These are phyloP conservation scores for Talaromyces atroroseus DNA, from an alignment of 2,329 filamentous ascomycete genomes.

Conservation along the genomic window DNA sequence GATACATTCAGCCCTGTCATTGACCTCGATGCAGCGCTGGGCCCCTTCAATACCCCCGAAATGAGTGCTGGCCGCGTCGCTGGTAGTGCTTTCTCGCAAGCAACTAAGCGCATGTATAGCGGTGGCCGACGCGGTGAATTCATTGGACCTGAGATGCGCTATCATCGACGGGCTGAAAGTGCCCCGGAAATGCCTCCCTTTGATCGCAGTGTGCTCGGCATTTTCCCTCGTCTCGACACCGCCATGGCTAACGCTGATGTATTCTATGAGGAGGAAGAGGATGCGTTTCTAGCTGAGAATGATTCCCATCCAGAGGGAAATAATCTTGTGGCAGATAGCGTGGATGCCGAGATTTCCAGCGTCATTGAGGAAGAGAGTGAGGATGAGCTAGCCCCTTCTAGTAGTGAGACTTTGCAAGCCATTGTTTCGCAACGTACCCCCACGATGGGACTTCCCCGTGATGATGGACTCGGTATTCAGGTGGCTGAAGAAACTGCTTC, in stretches of 20 bases:
- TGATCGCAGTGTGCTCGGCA: constrained; percentile 36
- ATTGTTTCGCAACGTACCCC: neutral
- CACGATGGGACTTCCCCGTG: neutral
- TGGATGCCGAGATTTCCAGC: neutral
- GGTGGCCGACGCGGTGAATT: constrained; percentile 43
- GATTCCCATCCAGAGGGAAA: constrained; percentile 18
- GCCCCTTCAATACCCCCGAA: constrained; percentile 73
- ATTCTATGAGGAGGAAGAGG: constrained; percentile 48
- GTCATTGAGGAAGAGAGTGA: constrained; percentile 9
- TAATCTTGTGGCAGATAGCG: neutral
- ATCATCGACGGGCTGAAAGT: constrained; percentile 46
- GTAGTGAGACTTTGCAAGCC: constrained; percentile 13
- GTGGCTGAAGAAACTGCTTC: constrained; percentile 11
- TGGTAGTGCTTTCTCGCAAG: constrained; percentile 34
- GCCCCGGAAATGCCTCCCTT: constrained; percentile 46
- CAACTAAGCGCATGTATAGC: constrained; percentile 44
- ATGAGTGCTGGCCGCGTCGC: constrained; percentile 29
- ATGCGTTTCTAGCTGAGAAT: constrained; percentile 40
- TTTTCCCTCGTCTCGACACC: constrained; percentile 31
- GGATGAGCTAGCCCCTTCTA: constrained; percentile 10
- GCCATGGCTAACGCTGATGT: constrained; percentile 41
- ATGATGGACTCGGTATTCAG: constrained; percentile 28
- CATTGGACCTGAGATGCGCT: constrained; percentile 44
- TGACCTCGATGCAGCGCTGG: constrained; percentile 87
- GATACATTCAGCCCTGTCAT: constrained; percentile 76